Evolutionary conservation across 176 grass and related monocot genomes (phyloP), one percentile per base, ranked within the genome.

Genomic region (Aegilops bicornis): DNA sequence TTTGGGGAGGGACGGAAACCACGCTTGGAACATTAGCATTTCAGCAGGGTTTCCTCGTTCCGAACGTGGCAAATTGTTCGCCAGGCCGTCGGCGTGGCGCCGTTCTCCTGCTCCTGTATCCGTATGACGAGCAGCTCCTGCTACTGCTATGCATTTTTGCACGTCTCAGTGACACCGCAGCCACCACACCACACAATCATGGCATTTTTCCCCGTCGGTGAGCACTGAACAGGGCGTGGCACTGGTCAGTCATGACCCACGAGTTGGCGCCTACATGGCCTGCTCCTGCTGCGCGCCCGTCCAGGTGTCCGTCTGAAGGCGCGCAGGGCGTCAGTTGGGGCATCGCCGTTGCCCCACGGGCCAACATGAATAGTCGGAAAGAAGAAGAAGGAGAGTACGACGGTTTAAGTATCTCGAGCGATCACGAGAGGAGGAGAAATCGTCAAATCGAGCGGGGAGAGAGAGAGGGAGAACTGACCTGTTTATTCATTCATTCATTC

Each of bases 271-370:
- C 79, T 66, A 65, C 69, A 66, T 20, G 70, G 59, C 17, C 29
- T 36, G 56, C 9, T 6, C 17, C 29, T 36, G 56, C 9, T 6
- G n/a, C 69, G 20, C 3, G 79, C 40, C 72, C 73, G 32, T 78
- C 62, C 50, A 83, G 22, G 58, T 67, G 73, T 9, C 22, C 67
- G 63, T 8, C 22, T 43, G 15, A 77, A 27, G 56, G 2, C 40
- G 24, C 59, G 20, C 61, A 67, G 61, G 54, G 52, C 22, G 87
- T 85, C 88, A 47, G 88, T 81, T 89, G 35, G 83, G 6, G 64
- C 83, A 81, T 89, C 88, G 15, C 69, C 69, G 69, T 85, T 89
- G 47, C 50, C 32, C 33, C 35, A 48, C 77, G 82, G 73, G 83
- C 59, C 68, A 75, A 71, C 36, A 59, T 32, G 80, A 50, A 10